These are phyloP conservation scores for Botryotinia calthae DNA, from an alignment of 2,329 filamentous ascomycete genomes.

Conservation along the genomic window DNA sequence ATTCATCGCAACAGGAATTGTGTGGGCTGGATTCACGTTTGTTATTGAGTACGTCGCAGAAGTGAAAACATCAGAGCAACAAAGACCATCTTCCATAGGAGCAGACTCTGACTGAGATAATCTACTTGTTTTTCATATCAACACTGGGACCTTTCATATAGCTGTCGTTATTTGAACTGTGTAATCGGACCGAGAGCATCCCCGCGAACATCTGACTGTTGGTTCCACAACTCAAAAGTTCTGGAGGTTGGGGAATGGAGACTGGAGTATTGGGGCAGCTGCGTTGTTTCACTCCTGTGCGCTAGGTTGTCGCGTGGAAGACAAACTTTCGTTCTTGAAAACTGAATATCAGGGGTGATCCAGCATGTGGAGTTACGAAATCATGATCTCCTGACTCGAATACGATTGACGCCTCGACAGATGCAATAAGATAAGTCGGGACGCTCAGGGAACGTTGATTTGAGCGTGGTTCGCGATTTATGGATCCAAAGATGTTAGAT, in stretches of 20 bases:
- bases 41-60: constrained; percentile 25
- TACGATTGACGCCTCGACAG: neutral
- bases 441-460: neutral
- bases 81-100: neutral
- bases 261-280: neutral
- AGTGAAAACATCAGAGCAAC: constrained; percentile 2
- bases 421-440: neutral
- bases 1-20: constrained; percentile 16
- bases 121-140: neutral
- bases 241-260: constrained; percentile 7
- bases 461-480: constrained; percentile 3
- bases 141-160: neutral
- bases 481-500: constrained; percentile 4
- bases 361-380: neutral
- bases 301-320: neutral
- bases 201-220: neutral
- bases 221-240: constrained; percentile 1
- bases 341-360: neutral
- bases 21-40: constrained; percentile 35
- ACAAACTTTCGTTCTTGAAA: neutral
- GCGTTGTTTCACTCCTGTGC: neutral
- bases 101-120: neutral
- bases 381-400: neutral
- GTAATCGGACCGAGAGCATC: constrained; percentile 14
- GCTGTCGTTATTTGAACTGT: neutral